A percentile compares a stretch with the other conserved stretches of the same genome.
phyloP scores from a whole-genome alignment of 1,139 yeast genomes.

The Arxiozyma bovina region DNA sequence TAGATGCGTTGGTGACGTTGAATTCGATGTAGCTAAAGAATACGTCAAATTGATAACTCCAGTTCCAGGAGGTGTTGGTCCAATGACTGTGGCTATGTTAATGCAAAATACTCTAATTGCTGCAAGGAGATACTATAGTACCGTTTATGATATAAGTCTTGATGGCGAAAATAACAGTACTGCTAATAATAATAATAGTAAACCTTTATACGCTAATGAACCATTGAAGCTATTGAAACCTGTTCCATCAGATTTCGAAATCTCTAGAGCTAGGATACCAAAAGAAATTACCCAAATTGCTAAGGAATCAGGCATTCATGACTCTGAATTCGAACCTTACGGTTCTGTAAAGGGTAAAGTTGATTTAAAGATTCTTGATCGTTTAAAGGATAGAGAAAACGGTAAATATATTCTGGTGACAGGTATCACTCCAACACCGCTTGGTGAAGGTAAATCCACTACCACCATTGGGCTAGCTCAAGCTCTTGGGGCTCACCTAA shows the following conservation, averaged over 20 bases:
- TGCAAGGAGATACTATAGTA: constrained; percentile 40
- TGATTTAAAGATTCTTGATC: constrained; percentile 48
- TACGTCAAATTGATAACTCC: constrained; percentile 63
- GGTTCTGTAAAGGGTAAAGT: constrained; percentile 74
- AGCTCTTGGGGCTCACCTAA: constrained; percentile 69
- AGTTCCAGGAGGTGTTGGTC: constrained; percentile 86
- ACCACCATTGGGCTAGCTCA: constrained; percentile 91
- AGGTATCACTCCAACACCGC: constrained; percentile 97
- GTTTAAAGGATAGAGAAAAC: constrained; percentile 51
- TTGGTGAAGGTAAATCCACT: constrained; percentile 97
- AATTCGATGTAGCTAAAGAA: constrained; percentile 47
- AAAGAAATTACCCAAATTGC: constrained; percentile 58
- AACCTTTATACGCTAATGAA: background rate
- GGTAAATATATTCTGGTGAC: constrained; percentile 92
- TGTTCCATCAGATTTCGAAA: constrained; percentile 70
- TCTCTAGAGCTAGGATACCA: constrained; percentile 65
- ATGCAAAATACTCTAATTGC: constrained; percentile 59
- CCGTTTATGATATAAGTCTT: constrained; percentile 43
- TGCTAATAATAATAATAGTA: too few relatives aligned
- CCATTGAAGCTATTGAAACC: constrained; percentile 46
- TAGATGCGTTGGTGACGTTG: constrained; percentile 71
- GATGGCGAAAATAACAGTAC: constrained; percentile 34
- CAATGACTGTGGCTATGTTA: constrained; percentile 82
- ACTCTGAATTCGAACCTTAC: constrained; percentile 57
- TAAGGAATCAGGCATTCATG: constrained; percentile 52